Evolutionary conservation across 306 rosid species (phyloP).

Genomic region (Medicago ruthenica): DNA sequence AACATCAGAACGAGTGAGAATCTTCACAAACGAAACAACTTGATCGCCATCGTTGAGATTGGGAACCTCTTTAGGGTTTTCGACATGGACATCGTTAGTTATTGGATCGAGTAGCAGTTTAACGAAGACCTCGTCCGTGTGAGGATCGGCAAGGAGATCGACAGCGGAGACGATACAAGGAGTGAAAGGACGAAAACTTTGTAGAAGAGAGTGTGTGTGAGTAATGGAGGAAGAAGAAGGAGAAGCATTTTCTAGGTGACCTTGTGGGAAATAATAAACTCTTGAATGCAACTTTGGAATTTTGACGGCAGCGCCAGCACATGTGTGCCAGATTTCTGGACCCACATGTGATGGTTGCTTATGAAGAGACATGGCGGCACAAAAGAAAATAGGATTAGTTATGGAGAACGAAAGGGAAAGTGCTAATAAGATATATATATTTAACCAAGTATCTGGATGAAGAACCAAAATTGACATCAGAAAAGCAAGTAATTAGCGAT

Average conservation of each 20-base stretch:
- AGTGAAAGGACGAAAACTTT: background rate
- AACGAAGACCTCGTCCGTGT: background rate
- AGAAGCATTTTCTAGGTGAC: slow-evolving; percentile 64
- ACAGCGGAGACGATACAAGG: background rate
- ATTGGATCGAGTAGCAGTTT: background rate
- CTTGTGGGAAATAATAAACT: slow-evolving; percentile 82
- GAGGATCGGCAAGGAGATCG: background rate
- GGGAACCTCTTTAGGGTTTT: background rate
- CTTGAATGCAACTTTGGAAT: slow-evolving; percentile 58
- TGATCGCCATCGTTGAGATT: too few relatives aligned
- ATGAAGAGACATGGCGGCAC: background rate
- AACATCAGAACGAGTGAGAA: slow-evolving; percentile 69
- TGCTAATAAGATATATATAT: too few relatives aligned
- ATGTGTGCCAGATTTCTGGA: background rate
- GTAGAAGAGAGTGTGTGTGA: slow-evolving; percentile 30
- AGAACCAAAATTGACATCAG: too few relatives aligned
- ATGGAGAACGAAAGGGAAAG: too few relatives aligned
- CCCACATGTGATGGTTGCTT: slow-evolving; percentile 27
- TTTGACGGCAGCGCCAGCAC: slow-evolving; percentile 11
- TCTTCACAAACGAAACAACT: slow-evolving; percentile 44
- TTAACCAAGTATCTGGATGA: too few relatives aligned
- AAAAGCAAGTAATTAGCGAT: too few relatives aligned
- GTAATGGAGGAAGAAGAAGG: background rate
- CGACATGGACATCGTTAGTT: background rate
- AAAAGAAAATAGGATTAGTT: too few relatives aligned